Conservation (phyloP, 345 rosid species). For the Melaleuca alternifolia region DNA sequence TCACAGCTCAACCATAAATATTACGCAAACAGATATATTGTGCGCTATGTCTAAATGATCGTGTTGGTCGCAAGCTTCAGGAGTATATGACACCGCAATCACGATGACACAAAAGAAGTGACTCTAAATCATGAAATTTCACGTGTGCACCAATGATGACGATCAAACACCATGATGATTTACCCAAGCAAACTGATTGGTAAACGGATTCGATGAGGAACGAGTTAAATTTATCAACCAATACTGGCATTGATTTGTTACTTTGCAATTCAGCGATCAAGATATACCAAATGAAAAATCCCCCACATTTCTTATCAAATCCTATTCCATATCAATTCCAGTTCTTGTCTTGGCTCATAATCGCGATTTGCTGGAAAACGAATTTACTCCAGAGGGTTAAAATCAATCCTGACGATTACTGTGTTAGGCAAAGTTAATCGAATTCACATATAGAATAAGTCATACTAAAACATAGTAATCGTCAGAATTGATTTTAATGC, state of each 20-base stretch:
- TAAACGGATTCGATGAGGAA: not conserved
- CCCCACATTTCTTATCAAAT: not conserved
- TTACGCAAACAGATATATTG: not conserved
- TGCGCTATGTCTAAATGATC: fast-evolving
- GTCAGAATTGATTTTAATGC: too few species aligned
- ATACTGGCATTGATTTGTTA: not conserved
- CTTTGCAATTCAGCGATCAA: too few species aligned
- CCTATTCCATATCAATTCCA: not conserved
- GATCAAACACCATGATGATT: not conserved
- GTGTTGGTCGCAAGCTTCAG: not conserved
- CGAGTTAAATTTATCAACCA: not conserved
- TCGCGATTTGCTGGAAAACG: not conserved
- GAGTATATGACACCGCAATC: not conserved
- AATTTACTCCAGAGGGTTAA: not conserved
- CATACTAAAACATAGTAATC: too few species aligned
- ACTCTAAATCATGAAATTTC: not conserved
- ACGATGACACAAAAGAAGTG: not conserved
- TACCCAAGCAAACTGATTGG: not conserved
- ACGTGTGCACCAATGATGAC: not conserved
- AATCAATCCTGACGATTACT: not conserved
- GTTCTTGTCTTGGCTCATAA: not conserved
- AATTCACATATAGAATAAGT: too few species aligned
- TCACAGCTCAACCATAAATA: not conserved
- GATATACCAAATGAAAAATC: too few species aligned
- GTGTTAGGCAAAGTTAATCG: not conserved